A percentile compares a stretch with the other conserved stretches of the same genome.
phyloP scores from a whole-genome alignment of 202 grass and related monocot species.

The Digitaria exilis region DNA sequence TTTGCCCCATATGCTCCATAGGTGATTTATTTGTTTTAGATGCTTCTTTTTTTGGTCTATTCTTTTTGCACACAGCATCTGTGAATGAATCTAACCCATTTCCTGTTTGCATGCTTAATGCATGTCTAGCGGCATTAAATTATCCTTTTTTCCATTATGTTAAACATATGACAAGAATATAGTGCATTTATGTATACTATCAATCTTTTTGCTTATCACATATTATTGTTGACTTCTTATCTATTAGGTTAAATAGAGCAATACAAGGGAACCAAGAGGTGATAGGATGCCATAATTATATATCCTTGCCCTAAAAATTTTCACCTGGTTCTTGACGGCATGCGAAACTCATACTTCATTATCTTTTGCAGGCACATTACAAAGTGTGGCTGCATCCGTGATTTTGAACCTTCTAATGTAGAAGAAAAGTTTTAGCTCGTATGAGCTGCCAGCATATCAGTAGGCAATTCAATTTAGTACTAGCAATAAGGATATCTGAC shows the following conservation, averaged over 20 bases:
- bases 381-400: conserved; percentile 14
- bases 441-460: conserved; percentile 31
- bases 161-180: not conserved
- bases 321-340: not conserved
- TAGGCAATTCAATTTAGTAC: conserved; percentile 52
- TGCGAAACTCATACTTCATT: not conserved
- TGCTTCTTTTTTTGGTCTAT: not conserved
- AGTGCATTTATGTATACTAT: not conserved
- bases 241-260: conserved; percentile 43
- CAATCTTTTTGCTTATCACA: conserved; percentile 14
- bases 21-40: conserved; percentile 40
- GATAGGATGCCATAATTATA: conserved; percentile 21
- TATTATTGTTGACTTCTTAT: conserved; percentile 38
- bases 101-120: not conserved
- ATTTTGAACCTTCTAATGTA: conserved; percentile 40
- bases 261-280: conserved; percentile 16
- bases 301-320: not conserved
- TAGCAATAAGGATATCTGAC: conserved; percentile 45
- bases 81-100: not conserved
- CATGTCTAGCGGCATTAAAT: not conserved
- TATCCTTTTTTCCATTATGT: not conserved
- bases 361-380: conserved; percentile 32
- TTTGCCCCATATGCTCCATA: conserved; percentile 63
- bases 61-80: not conserved
- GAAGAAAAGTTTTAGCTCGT: conserved; percentile 32